Conservation (phyloP, 441 rosid species). For the Flueggea neowawraea region DNA sequence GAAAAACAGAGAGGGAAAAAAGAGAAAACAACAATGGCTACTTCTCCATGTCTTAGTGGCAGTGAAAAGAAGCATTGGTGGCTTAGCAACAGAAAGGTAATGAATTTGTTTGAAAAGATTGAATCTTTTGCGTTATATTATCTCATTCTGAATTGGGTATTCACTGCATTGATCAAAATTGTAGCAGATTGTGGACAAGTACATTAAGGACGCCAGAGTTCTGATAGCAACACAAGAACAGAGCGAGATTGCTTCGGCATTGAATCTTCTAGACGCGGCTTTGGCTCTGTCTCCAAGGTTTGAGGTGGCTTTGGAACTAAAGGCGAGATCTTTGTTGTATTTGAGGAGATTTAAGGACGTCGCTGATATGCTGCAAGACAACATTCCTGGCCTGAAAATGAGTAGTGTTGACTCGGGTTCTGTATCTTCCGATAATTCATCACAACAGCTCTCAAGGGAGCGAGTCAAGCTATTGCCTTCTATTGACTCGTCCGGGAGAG, state of each 20-base stretch:
- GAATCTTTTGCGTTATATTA: background rate
- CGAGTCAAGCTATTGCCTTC: conserved; percentile 59
- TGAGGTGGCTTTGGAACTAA: conserved; percentile 84
- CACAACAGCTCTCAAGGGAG: conserved; percentile 59
- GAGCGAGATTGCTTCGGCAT: conserved; percentile 55
- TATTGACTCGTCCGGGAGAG: conserved; percentile 33
- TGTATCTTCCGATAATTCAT: conserved; percentile 50
- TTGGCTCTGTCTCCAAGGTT: conserved; percentile 74
- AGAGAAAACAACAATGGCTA: conserved; percentile 38
- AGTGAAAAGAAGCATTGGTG: conserved; percentile 88
- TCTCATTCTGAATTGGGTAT: background rate
- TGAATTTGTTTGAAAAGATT: too few relatives aligned
- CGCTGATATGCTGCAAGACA: conserved; percentile 90
- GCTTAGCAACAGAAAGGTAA: conserved; percentile 85
- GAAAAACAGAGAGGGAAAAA: conserved; percentile 4
- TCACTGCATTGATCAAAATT: background rate
- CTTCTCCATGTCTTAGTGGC: conserved; percentile 34
- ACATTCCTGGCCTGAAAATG: conserved; percentile 79
- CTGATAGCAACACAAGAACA: conserved; percentile 69
- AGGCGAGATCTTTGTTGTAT: conserved; percentile 78
- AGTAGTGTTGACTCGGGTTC: conserved; percentile 57
- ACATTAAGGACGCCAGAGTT: conserved; percentile 68
- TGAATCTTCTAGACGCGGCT: conserved; percentile 73
- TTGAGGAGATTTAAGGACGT: conserved; percentile 83
- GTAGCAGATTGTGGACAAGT: conserved; percentile 65